Evolutionary conservation across 768 basidiomycete genomes (phyloP).

Genomic region (Pisolithus tinctorius): DNA sequence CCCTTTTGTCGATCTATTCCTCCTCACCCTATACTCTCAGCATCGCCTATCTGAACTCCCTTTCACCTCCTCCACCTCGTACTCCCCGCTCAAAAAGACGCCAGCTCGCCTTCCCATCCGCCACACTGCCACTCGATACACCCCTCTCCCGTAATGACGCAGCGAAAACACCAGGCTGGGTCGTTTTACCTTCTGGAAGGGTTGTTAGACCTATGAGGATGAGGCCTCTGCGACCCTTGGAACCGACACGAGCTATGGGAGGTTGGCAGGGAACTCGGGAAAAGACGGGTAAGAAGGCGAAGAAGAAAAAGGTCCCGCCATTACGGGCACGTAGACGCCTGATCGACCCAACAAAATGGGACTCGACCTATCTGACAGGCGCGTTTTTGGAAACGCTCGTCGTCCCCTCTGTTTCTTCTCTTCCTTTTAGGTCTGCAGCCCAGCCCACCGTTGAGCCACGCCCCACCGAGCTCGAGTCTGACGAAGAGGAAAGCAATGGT

Average conservation of each 20-base stretch:
- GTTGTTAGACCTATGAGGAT: constrained; percentile 62
- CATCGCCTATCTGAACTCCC: constrained; percentile 11
- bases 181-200: constrained; percentile 57
- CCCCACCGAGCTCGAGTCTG: too few relatives aligned
- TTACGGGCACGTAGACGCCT: constrained; percentile 51
- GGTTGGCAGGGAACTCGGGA: constrained; percentile 4
- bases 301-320: constrained; percentile 45
- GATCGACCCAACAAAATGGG: constrained; percentile 72
- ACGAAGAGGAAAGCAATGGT: too few relatives aligned
- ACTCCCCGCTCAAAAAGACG: constrained; percentile 19
- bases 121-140: constrained; percentile 55
- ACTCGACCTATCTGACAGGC: constrained; percentile 64
- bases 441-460: too few relatives aligned
- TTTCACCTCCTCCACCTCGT: constrained; percentile 23
- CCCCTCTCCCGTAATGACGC: constrained; percentile 58
- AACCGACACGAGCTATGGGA: constrained; percentile 11
- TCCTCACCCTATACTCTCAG: not conserved
- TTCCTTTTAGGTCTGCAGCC: not conserved
- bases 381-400: constrained; percentile 47
- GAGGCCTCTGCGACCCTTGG: constrained; percentile 48
- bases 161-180: constrained; percentile 56
- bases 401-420: not conserved
- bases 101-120: constrained; percentile 31
- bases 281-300: constrained; percentile 30
- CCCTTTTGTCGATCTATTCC: not conserved